phyloP scores from a whole-genome alignment of 1,139 yeast genomes.

The Entelexis sorbosivorans region DNA sequence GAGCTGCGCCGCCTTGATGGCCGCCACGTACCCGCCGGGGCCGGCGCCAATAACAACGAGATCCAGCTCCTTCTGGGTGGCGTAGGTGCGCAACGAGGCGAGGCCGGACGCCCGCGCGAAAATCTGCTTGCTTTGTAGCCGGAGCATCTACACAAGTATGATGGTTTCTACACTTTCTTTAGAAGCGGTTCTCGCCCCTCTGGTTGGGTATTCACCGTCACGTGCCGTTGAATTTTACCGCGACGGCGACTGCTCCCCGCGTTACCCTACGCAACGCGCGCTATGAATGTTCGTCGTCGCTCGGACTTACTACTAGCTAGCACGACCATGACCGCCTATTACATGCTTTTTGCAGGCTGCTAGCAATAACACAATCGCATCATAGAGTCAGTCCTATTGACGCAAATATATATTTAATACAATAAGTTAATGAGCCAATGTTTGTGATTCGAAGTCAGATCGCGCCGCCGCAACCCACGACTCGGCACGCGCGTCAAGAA shows the following conservation, averaged over 20 bases:
- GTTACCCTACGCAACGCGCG: background rate
- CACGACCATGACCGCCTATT: too few relatives aligned
- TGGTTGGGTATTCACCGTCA: conserved; percentile 1
- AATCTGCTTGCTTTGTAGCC: conserved; percentile 13
- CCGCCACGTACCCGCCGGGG: conserved; percentile 96
- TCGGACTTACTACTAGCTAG: too few relatives aligned
- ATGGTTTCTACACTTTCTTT: background rate
- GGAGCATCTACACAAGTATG: conserved; percentile 10
- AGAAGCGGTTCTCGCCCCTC: background rate
- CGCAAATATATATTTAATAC: too few relatives aligned
- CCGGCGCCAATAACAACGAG: conserved; percentile 97
- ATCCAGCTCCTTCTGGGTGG: conserved; percentile 52
- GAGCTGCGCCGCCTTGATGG: conserved; percentile 95
- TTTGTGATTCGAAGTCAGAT: too few relatives aligned
- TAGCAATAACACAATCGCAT: too few relatives aligned
- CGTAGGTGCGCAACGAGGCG: conserved; percentile 16
- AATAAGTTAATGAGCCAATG: too few relatives aligned
- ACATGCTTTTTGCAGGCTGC: too few relatives aligned
- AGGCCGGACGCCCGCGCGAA: conserved; percentile 11
- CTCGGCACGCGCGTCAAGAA: too few relatives aligned
- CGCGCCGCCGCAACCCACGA: too few relatives aligned
- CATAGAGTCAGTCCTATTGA: too few relatives aligned
- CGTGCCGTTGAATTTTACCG: conserved; percentile 3
- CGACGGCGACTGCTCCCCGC: background rate
- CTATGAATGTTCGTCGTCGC: too few relatives aligned